Percentiles rank a stretch among this genome's conserved stretches.
phyloP scores from a whole-genome alignment of 2,329 filamentous ascomycete genomes.

The Colletotrichum sp. region DNA sequence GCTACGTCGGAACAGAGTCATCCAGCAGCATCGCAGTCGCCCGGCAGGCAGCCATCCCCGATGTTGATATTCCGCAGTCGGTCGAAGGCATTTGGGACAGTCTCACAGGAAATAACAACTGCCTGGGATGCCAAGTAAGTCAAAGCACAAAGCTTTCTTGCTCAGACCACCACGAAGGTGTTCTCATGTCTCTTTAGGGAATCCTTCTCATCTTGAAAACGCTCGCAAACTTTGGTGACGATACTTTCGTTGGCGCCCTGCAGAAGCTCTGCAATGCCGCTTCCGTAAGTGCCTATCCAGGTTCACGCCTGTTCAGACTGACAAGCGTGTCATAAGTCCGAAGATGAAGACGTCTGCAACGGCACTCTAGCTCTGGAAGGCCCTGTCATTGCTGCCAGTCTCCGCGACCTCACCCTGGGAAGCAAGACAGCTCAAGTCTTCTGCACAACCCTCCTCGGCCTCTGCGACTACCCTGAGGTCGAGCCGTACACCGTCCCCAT shows the following conservation, averaged over 20 bases:
- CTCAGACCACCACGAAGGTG: accelerated
- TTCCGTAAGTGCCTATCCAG: neutral
- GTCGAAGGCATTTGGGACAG: neutral
- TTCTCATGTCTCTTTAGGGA: neutral
- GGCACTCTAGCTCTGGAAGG: neutral
- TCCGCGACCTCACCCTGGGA: neutral
- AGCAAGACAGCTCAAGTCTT: neutral
- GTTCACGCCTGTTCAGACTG: neutral
- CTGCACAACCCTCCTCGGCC: neutral
- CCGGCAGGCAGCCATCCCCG: neutral
- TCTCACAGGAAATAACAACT: neutral
- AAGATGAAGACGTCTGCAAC: neutral
- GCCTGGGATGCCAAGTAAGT: neutral
- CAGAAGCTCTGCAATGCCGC: neutral
- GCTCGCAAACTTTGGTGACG: neutral
- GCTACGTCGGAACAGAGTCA: neutral
- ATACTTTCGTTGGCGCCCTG: neutral
- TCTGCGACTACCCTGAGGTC: neutral
- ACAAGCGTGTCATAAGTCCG: accelerated
- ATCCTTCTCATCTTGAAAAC: neutral
- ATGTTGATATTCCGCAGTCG: neutral
- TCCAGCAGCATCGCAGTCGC: neutral
- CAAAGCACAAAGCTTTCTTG: accelerated
- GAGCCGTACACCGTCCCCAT: neutral
- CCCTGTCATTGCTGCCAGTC: neutral